Evolutionary conservation across 805 yeast genomes (phyloP), one percentile per base, ranked within the genome.

Genomic region (Zygosaccharomyces kombuchaensis): DNA sequence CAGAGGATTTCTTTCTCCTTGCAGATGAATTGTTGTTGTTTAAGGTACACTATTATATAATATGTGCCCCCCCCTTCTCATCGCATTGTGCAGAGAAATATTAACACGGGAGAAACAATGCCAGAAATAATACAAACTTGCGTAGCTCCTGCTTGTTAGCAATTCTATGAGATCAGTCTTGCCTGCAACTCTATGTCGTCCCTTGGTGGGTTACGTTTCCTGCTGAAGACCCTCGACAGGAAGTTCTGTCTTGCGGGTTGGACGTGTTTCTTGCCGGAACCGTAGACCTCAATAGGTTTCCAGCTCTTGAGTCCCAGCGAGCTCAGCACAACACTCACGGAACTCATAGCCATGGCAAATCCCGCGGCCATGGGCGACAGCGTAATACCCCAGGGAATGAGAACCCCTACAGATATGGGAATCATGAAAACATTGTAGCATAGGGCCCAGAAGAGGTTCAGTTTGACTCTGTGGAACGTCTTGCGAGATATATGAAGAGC

Each of bases 371-470:
- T 81, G 2, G 98, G 99, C 42, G 87, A 87, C 54, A 90, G 68
- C 44, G 84, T 77, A 40, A 87, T 72, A 30, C 85, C 82, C 67
- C 83, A 80, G 1, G 95, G 96, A 40, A 81, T 75, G 44, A 91
- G 72, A n/a, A 84, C 76, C 1, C 97, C 97, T 82, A 95, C 91
- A 0, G 98, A 96, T 54, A 91, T 76, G 2, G 98, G 99, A 29
- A 91, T 74, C 83, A 93, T 91, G 23, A 86, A 69, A 13, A 85
- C 34, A 58, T 91, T 91, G 67, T 91, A 91, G 35, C 88, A 69
- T 7, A 83, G 76, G 1, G 98, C 96, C 84, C 96, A 86, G 46
- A 85, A 63, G 55, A 91, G 87, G 63, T 93, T 93, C 66, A 82
- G 60, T 60, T 84, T 85, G 52, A 91, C 86, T 51, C 88, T 77